These are phyloP conservation scores for Pholiota adiposa DNA, from an alignment of 1,284 basidiomycete genomes.

Conservation along the genomic window DNA sequence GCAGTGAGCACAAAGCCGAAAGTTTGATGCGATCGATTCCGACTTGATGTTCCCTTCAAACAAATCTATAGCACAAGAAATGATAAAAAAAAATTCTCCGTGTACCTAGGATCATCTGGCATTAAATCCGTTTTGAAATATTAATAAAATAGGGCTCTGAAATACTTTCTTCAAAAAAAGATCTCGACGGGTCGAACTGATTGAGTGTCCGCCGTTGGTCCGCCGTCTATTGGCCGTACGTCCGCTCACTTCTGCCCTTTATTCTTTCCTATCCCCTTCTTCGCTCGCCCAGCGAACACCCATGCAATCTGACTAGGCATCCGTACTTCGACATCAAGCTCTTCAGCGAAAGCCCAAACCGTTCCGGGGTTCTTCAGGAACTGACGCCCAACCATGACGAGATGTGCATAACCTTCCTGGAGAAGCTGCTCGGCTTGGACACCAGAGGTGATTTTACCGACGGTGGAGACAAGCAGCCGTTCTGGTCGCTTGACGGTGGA, in stretches of 20 bases:
- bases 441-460: conserved; percentile 48
- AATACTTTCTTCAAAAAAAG: no score
- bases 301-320: conserved; percentile 56
- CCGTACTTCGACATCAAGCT: conserved; percentile 48
- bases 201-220: no score
- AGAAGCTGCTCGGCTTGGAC: conserved; percentile 64
- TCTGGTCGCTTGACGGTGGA: neutral
- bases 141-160: no score
- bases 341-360: conserved; percentile 55
- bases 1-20: no score
- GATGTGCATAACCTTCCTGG: conserved; percentile 56
- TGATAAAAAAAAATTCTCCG: no score
- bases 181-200: no score
- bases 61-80: no score
- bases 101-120: no score
- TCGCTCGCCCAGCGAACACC: conserved; percentile 42
- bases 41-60: no score
- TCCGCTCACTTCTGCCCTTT: neutral
- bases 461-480: conserved; percentile 52
- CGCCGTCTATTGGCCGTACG: no score
- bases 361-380: conserved; percentile 60
- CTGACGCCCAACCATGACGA: conserved; percentile 52
- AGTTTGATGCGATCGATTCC: no score
- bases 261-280: conserved; percentile 4
- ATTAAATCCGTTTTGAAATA: no score